These are phyloP conservation scores for Xerocomellus chrysenteron DNA, from an alignment of 768 basidiomycete species.

Conservation along the genomic window DNA sequence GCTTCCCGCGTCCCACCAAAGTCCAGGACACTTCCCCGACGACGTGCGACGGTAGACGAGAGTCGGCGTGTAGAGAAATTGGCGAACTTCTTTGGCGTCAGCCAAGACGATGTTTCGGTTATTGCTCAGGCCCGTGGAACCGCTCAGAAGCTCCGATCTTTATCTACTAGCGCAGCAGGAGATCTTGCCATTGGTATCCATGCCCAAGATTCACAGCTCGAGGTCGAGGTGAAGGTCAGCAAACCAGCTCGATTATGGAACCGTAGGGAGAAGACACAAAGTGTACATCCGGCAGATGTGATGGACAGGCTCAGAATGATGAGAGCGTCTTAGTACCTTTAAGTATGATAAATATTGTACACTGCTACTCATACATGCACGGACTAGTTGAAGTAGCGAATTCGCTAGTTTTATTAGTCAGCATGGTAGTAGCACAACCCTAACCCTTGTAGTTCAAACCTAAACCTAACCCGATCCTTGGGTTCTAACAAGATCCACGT, in stretches of 20 bases:
- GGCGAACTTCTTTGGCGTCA: slow-evolving; percentile 17
- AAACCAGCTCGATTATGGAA: slow-evolving; percentile 42
- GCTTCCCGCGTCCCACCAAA: neutral
- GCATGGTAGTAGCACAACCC: slow-evolving; percentile 5
- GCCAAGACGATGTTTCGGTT: slow-evolving; percentile 3
- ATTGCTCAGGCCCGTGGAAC: neutral
- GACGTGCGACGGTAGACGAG: slow-evolving; percentile 3
- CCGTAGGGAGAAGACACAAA: slow-evolving; percentile 29
- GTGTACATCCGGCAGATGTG: slow-evolving; percentile 41
- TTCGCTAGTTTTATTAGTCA: neutral
- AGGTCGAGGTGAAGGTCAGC: slow-evolving; percentile 41
- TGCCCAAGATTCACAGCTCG: slow-evolving; percentile 4
- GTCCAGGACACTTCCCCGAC: neutral
- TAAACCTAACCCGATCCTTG: slow-evolving; percentile 36
- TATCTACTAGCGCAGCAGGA: neutral
- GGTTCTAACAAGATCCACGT: slow-evolving; percentile 21
- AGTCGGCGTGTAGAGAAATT: slow-evolving; percentile 16
- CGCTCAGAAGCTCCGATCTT: neutral
- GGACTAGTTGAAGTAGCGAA: too few relatives aligned
- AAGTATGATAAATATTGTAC: neutral
- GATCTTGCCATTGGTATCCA: slow-evolving; percentile 1
- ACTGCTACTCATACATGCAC: neutral
- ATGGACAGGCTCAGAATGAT: slow-evolving; percentile 45
- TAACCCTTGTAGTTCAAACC: slow-evolving; percentile 20
- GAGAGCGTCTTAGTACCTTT: slow-evolving; percentile 26